Evolutionary conservation across 352 stramenopile species (phyloP).

Genomic region (Pythium myriotylum): DNA sequence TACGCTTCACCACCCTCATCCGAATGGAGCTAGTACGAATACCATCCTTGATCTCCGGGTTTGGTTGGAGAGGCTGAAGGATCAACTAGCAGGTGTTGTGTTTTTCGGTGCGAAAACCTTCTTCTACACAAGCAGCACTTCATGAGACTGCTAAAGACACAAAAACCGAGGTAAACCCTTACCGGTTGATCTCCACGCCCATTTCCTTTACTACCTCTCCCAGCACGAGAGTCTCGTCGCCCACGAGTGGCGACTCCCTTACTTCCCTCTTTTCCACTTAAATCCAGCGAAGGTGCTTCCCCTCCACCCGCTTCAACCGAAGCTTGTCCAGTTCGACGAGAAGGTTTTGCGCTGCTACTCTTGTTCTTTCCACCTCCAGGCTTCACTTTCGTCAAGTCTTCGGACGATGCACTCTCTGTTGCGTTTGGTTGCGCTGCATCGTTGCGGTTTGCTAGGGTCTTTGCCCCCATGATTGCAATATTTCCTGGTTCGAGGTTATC

Average conservation of each 20-base stretch:
- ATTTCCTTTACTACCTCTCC: conserved; percentile 15
- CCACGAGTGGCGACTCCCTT: not conserved
- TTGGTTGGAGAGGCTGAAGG: not conserved
- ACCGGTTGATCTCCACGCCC: conserved; percentile 23
- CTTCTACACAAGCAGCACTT: too few relatives aligned
- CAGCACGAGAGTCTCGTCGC: conserved; percentile 10
- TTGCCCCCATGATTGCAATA: conserved; percentile 53
- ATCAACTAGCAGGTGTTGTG: conserved; percentile 34
- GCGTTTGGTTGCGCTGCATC: not conserved
- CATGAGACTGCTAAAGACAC: not conserved
- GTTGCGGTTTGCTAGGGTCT: conserved; percentile 2
- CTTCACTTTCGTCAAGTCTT: conserved; percentile 5
- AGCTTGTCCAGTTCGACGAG: conserved; percentile 3
- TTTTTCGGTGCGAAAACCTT: conserved; percentile 70
- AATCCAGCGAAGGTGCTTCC: not conserved
- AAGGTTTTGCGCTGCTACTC: conserved; percentile 5
- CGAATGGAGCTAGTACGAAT: too few relatives aligned
- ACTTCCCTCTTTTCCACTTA: conserved; percentile 6
- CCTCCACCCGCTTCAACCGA: not conserved
- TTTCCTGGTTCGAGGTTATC: conserved; percentile 41
- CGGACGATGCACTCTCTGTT: not conserved
- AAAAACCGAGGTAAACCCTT: not conserved
- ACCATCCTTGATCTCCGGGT: too few relatives aligned
- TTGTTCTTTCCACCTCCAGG: conserved; percentile 9
- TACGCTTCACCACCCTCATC: too few relatives aligned